These are phyloP conservation scores for Cercospora zeae-maydis DNA, from an alignment of 2,329 filamentous ascomycete species.

Conservation along the genomic window DNA sequence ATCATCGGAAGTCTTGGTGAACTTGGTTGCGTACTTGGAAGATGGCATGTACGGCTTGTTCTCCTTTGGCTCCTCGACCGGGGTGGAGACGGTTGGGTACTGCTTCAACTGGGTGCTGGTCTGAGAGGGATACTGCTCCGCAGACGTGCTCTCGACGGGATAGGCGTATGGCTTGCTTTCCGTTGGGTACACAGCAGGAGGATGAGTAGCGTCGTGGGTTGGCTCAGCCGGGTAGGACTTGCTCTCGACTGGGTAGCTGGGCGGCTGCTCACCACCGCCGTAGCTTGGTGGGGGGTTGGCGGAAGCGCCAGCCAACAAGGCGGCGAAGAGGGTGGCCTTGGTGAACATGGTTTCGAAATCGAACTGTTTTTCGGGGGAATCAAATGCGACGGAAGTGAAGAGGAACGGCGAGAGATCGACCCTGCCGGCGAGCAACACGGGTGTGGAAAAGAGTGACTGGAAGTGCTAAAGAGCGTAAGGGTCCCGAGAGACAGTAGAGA, in stretches of 20 bases:
- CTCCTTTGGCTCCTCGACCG: neutral
- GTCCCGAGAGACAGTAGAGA: slow-evolving; percentile 33
- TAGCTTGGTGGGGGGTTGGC: slow-evolving; percentile 16
- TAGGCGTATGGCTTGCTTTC: neutral
- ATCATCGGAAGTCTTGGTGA: slow-evolving; percentile 11
- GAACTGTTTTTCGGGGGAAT: slow-evolving; percentile 18
- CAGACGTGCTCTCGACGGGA: neutral
- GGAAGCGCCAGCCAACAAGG: slow-evolving; percentile 29
- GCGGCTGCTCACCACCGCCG: neutral
- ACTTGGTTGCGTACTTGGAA: slow-evolving; percentile 4
- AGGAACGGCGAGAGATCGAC: slow-evolving; percentile 24
- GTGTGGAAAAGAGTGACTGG: slow-evolving; percentile 32
- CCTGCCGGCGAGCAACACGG: slow-evolving; percentile 26
- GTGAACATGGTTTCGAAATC: slow-evolving; percentile 26
- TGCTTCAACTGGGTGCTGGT: no score
- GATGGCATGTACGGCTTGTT: slow-evolving; percentile 11
- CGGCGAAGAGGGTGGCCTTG: slow-evolving; percentile 33
- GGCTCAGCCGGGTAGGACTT: neutral
- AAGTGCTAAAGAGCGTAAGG: slow-evolving; percentile 34
- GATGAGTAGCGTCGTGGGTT: neutral
- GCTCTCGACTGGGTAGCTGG: neutral
- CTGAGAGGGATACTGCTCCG: slow-evolving; percentile 1
- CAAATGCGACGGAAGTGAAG: neutral
- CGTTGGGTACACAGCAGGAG: slow-evolving; percentile 1
- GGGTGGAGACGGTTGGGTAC: neutral